Percentiles rank a stretch among this genome's conserved stretches.
Conservation (phyloP, 139 green algal genomes). For the Trebouxia sp. region DNA sequence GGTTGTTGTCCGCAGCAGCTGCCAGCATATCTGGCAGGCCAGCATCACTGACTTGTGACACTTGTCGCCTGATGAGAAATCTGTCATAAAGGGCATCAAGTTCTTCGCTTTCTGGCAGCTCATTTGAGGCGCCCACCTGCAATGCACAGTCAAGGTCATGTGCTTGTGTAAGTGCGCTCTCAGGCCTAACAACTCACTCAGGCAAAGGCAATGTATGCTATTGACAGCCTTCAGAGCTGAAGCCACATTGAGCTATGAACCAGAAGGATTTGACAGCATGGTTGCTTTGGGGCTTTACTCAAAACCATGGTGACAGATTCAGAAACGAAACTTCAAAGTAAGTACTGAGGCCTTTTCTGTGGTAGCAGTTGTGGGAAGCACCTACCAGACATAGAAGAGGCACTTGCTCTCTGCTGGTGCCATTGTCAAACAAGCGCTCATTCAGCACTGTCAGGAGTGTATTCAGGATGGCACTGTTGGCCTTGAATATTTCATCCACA, state of each 20-base stretch:
- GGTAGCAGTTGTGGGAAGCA: neutral
- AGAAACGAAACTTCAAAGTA: neutral
- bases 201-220: neutral
- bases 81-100: slow-evolving; percentile 93
- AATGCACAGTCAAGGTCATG: neutral
- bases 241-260: neutral
- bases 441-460: slow-evolving; percentile 93
- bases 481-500: slow-evolving; percentile 91
- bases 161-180: neutral
- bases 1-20: slow-evolving; percentile 3
- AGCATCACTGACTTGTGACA: slow-evolving; percentile 58
- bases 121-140: slow-evolving; percentile 85
- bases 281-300: neutral
- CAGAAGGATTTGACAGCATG: neutral
- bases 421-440: slow-evolving; percentile 95
- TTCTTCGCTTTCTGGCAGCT: slow-evolving; percentile 91
- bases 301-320: neutral
- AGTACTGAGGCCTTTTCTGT: neutral
- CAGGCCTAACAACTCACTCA: neutral
- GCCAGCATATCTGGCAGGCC: slow-evolving; percentile 16
- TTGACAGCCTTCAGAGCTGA: neutral
- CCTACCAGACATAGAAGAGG: slow-evolving; percentile 66
- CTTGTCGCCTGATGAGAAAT: slow-evolving; percentile 81
- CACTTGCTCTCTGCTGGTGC: slow-evolving; percentile 61
- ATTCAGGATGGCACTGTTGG: slow-evolving; percentile 95